Conservation (phyloP, 345 rosid genomes). For the Ceriops tagal region DNA sequence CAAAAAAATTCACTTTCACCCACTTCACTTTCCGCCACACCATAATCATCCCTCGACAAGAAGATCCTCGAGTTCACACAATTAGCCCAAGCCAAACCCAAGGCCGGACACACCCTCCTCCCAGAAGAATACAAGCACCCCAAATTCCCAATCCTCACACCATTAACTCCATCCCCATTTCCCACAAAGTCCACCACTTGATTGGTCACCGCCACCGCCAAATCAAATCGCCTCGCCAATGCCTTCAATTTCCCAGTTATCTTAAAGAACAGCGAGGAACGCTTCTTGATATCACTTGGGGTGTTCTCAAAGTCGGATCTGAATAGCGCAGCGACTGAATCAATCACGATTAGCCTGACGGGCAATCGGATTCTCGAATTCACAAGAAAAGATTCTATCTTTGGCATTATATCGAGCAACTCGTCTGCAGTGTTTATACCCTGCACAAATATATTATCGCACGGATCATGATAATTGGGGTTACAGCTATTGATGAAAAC, state of each 20-base stretch:
- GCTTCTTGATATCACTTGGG: slow-evolving; percentile 53
- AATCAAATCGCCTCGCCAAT: slow-evolving; percentile 55
- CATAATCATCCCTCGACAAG: slow-evolving; percentile 44
- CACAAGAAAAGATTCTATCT: slow-evolving; percentile 41
- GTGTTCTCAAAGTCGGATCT: slow-evolving; percentile 85
- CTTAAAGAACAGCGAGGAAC: slow-evolving; percentile 73
- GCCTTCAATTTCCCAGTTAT: slow-evolving; percentile 63
- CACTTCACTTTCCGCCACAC: slow-evolving; percentile 11
- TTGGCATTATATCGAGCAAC: slow-evolving; percentile 70
- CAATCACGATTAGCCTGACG: slow-evolving; percentile 67
- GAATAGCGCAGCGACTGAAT: slow-evolving; percentile 80
- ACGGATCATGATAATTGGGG: slow-evolving; percentile 31
- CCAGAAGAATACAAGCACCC: slow-evolving; percentile 58
- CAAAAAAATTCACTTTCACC: slow-evolving; percentile 18
- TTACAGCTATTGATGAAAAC: slow-evolving; percentile 11
- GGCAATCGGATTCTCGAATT: slow-evolving; percentile 46
- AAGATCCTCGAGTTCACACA: slow-evolving; percentile 83
- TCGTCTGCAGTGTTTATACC: slow-evolving; percentile 56
- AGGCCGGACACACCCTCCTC: slow-evolving; percentile 65
- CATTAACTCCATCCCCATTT: slow-evolving; percentile 53
- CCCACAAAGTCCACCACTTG: slow-evolving; percentile 78
- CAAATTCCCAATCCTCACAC: slow-evolving; percentile 66
- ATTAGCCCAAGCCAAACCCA: slow-evolving; percentile 81
- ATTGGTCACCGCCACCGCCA: slow-evolving; percentile 74
- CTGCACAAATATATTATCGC: slow-evolving; percentile 55